These are phyloP conservation scores for Prunus mira DNA, from an alignment of 306 rosid species.

Conservation along the genomic window DNA sequence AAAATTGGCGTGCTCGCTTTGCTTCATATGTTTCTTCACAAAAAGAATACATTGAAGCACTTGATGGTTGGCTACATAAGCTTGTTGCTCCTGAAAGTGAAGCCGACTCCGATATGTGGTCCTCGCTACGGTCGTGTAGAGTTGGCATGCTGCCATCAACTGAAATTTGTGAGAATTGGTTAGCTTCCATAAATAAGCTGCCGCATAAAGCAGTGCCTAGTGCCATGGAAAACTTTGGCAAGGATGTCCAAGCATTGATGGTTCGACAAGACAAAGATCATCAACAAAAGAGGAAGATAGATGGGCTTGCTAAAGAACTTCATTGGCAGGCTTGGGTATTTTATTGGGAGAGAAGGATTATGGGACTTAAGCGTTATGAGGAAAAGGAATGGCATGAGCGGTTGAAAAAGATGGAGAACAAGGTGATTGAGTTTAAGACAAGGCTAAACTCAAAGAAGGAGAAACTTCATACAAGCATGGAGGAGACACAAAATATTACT, in stretches of 20 bases:
- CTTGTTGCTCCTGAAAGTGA: too few species aligned
- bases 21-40: not conserved
- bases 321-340: too few species aligned
- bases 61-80: too few species aligned
- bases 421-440: too few species aligned
- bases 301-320: conserved; percentile 35
- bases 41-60: too few species aligned
- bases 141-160: too few species aligned
- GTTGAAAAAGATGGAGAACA: too few species aligned
- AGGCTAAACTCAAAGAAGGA: conserved; percentile 34
- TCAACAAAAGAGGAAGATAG: conserved; percentile 62
- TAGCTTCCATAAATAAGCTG: conserved; percentile 39
- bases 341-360: too few species aligned
- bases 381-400: conserved; percentile 11
- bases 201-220: conserved; percentile 47
- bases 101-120: too few species aligned
- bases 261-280: conserved; percentile 59
- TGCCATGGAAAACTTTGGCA: conserved; percentile 46
- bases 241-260: conserved; percentile 52
- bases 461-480: too few species aligned
- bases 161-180: conserved; percentile 55
- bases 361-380: too few species aligned
- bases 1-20: conserved; percentile 54
- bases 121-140: not conserved
- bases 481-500: too few species aligned